Evolutionary conservation across 2,329 filamentous ascomycete genomes (phyloP).

Genomic region (Huntiella abstrusa): DNA sequence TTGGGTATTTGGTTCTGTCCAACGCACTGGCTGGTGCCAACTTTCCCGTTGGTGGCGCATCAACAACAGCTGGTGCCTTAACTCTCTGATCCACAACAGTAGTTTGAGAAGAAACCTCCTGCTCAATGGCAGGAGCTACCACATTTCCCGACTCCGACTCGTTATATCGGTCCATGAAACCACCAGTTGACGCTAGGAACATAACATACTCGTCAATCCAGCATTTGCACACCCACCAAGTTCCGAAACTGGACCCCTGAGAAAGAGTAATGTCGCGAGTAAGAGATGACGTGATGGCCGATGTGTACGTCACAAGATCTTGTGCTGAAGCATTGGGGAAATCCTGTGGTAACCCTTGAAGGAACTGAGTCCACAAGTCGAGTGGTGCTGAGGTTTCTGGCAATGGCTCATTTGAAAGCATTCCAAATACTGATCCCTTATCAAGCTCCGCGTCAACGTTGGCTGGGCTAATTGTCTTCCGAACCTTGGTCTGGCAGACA

Average conservation of each 20-base stretch:
- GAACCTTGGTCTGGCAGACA: constrained; percentile 46
- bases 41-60: not conserved
- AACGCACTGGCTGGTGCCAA: not conserved
- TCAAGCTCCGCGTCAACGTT: constrained; percentile 47
- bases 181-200: constrained; percentile 77
- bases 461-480: constrained; percentile 49
- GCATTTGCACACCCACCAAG: constrained; percentile 89
- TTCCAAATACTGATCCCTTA: constrained; percentile 39
- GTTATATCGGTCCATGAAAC: constrained; percentile 50
- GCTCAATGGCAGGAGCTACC: not conserved
- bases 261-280: constrained; percentile 66
- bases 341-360: constrained; percentile 46
- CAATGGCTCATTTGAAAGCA: constrained; percentile 17
- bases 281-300: constrained; percentile 55
- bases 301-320: constrained; percentile 59
- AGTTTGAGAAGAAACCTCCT: not conserved
- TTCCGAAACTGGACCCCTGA: constrained; percentile 64
- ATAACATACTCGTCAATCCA: constrained; percentile 90
- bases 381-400: constrained; percentile 35
- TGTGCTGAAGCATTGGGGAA: constrained; percentile 58
- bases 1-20: constrained; percentile 29
- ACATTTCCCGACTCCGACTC: constrained; percentile 17
- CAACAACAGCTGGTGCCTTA: not conserved
- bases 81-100: not conserved
- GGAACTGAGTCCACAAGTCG: constrained; percentile 59